Conservation (phyloP, 352 stramenopile genomes). For the Pseudoperonospora humuli region DNA sequence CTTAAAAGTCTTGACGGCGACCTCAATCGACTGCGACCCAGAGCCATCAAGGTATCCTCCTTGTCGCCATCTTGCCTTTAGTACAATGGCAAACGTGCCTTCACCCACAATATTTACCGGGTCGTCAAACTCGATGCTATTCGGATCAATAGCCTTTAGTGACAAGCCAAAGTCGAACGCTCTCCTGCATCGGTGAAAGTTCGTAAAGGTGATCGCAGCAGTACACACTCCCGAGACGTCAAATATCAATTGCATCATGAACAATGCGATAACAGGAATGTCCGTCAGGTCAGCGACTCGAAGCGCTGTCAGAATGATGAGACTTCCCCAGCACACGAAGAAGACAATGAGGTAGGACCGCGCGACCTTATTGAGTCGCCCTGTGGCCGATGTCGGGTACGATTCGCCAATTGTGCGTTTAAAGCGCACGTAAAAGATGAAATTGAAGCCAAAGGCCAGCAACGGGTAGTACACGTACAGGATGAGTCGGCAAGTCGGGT, state of each 20-base stretch:
- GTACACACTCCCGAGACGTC: conserved; percentile 60
- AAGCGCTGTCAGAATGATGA: conserved; percentile 55
- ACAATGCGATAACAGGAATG: conserved; percentile 28
- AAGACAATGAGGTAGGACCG: conserved; percentile 66
- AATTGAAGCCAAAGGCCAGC: conserved; percentile 64
- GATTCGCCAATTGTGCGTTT: conserved; percentile 65
- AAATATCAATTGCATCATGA: conserved; percentile 57
- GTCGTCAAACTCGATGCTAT: conserved; percentile 73
- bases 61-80: conserved; percentile 67
- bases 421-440: conserved; percentile 73
- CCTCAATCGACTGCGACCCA: conserved; percentile 42
- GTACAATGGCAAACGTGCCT: conserved; percentile 69
- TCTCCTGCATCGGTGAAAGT: conserved; percentile 62
- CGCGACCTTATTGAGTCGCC: conserved; percentile 55
- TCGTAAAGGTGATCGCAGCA: conserved; percentile 61
- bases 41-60: conserved; percentile 34
- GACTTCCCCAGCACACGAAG: conserved; percentile 63
- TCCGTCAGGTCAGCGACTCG: conserved; percentile 24
- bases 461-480: conserved; percentile 75
- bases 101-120: conserved; percentile 72
- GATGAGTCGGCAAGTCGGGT: conserved; percentile 58
- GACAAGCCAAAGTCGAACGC: conserved; percentile 74
- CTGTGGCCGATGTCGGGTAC: conserved; percentile 60
- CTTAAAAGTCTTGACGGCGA: conserved; percentile 80
- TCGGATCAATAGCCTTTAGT: conserved; percentile 69